These are phyloP conservation scores for Lichtheimia ramosa DNA, from an alignment of 371 early-diverging fungal species.

Conservation along the genomic window DNA sequence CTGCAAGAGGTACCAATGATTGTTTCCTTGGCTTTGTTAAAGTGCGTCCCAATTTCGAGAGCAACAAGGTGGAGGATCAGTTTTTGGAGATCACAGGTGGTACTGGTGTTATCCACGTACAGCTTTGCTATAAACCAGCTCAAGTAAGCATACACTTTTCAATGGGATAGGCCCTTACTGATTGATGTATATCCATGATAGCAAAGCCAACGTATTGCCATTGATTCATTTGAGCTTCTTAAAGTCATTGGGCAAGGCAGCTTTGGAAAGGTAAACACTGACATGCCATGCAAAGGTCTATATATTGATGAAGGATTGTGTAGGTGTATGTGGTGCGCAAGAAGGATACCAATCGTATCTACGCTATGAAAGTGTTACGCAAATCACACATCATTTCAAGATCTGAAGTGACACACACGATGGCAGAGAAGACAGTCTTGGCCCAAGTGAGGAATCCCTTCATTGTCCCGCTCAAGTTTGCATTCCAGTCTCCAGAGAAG, in stretches of 20 bases:
- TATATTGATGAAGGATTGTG: background rate
- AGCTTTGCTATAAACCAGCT: constrained; percentile 69
- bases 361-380: constrained; percentile 96
- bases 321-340: constrained; percentile 92
- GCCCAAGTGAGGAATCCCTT: constrained; percentile 86
- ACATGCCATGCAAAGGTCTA: too few species aligned
- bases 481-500: constrained; percentile 86
- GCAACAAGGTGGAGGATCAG: constrained; percentile 47
- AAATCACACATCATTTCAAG: constrained; percentile 93
- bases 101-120: constrained; percentile 68
- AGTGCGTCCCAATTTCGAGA: constrained; percentile 68
- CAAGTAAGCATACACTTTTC: constrained; percentile 34
- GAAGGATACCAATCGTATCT: constrained; percentile 90
- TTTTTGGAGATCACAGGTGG: constrained; percentile 45
- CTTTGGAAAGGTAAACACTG: constrained; percentile 77
- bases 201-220: constrained; percentile 65
- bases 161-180: background rate
- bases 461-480: constrained; percentile 84
- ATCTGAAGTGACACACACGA: constrained; percentile 84
- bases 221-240: constrained; percentile 93
- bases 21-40: constrained; percentile 72
- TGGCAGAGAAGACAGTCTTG: constrained; percentile 87
- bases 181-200: constrained; percentile 11
- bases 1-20: constrained; percentile 49
- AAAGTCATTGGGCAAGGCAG: constrained; percentile 95